phyloP scores from a whole-genome alignment of 2,329 filamentous ascomycete species.

The Apiospora arundinis region DNA sequence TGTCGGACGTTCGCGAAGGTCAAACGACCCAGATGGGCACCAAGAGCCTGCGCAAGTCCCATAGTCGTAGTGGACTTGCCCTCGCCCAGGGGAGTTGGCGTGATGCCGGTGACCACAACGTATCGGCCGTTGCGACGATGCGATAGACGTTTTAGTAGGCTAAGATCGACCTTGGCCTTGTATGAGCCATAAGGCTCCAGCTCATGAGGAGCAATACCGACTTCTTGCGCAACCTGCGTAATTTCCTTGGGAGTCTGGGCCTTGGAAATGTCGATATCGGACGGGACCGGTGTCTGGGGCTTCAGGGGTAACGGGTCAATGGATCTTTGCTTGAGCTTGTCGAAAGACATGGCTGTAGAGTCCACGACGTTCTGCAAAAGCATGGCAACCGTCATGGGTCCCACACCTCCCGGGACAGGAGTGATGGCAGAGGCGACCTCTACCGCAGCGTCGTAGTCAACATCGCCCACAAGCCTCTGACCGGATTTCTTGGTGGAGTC shows the following conservation, averaged over 20 bases:
- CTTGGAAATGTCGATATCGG: slow-evolving; percentile 91
- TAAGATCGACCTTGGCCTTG: slow-evolving; percentile 94
- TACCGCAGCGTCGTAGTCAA: slow-evolving; percentile 85
- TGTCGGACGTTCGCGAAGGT: slow-evolving; percentile 97
- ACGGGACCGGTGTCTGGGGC: slow-evolving; percentile 82
- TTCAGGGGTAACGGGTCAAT: slow-evolving; percentile 86
- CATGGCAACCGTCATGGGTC: slow-evolving; percentile 99
- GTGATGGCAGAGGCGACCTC: slow-evolving; percentile 93
- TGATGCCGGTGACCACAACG: slow-evolving; percentile 93
- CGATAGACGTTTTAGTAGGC: slow-evolving; percentile 79
- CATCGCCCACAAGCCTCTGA: slow-evolving; percentile 90
- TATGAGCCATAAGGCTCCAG: slow-evolving; percentile 93
- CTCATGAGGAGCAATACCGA: slow-evolving; percentile 88
- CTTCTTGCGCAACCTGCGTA: slow-evolving; percentile 80
- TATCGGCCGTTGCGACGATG: slow-evolving; percentile 91
- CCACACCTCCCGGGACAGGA: slow-evolving; percentile 94
- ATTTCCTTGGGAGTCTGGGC: slow-evolving; percentile 92
- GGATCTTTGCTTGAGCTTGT: slow-evolving; percentile 79
- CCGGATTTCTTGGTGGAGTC: slow-evolving; percentile 92
- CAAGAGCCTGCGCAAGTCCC: slow-evolving; percentile 90
- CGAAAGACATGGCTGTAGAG: slow-evolving; percentile 81
- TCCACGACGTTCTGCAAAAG: slow-evolving; percentile 94
- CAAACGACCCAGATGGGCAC: slow-evolving; percentile 84
- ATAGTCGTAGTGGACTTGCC: slow-evolving; percentile 98
- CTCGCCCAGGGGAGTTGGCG: slow-evolving; percentile 93